Conservation (phyloP, 2,329 filamentous ascomycete genomes). For the Calonectria fujianensis region DNA sequence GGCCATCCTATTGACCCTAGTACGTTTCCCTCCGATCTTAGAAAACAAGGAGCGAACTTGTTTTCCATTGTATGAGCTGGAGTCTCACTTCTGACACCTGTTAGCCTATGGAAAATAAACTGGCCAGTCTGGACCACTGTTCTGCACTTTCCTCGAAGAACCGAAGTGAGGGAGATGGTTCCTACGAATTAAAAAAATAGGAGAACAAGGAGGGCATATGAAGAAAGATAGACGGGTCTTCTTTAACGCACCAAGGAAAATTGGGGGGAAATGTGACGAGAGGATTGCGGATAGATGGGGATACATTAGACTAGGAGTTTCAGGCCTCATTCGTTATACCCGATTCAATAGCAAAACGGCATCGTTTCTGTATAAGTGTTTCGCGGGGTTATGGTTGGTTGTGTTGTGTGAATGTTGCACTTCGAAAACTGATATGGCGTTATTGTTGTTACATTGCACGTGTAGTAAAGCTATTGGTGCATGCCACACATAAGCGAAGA, state of each 20-base stretch:
- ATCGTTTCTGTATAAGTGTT: not conserved
- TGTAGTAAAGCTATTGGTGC: not conserved
- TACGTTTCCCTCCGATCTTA: constrained; percentile 1
- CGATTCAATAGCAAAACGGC: not conserved
- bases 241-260: not conserved
- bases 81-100: constrained; percentile 6
- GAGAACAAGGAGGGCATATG: not conserved
- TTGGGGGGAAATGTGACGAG: not conserved
- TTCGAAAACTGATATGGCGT: not conserved
- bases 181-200: not conserved
- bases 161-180: not conserved
- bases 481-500: not conserved
- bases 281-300: not conserved
- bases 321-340: not conserved
- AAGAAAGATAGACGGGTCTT: not conserved
- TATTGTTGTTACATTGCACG: constrained; percentile 20
- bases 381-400: not conserved
- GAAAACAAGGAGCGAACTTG: not conserved
- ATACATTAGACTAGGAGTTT: not conserved
- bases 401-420: not conserved
- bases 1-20: constrained; percentile 35
- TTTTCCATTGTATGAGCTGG: not conserved
- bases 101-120: constrained; percentile 29
- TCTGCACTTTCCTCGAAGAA: not conserved
- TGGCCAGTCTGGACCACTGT: not conserved